A percentile compares a stretch with the other conserved stretches of the same genome.
Conservation (phyloP, 345 rosid species). For the Dimocarpus longan region DNA sequence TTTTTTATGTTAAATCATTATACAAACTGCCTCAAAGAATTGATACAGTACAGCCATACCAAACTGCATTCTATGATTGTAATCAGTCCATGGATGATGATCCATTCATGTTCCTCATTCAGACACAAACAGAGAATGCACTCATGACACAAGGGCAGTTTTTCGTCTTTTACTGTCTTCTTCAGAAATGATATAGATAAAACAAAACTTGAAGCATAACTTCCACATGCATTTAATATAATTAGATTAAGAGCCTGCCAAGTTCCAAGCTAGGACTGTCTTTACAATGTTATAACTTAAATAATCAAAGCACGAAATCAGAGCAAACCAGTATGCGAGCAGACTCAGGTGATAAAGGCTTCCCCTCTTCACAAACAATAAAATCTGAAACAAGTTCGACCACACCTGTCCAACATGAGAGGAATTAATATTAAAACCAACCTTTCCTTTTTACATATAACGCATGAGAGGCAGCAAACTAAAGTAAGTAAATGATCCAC, state of each 20-base stretch:
- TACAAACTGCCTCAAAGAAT: neutral
- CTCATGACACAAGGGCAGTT: neutral
- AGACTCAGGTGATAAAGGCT: slow-evolving; percentile 87
- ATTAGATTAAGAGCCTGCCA: neutral
- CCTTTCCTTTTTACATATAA: neutral
- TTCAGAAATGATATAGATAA: neutral
- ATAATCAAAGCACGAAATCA: neutral
- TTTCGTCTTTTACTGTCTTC: neutral
- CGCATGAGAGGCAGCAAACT: neutral
- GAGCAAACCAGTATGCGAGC: slow-evolving; percentile 78
- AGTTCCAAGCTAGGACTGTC: neutral
- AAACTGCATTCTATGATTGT: neutral
- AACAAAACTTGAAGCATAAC: neutral
- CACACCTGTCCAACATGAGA: slow-evolving; percentile 52
- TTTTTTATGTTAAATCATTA: neutral
- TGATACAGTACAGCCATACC: neutral
- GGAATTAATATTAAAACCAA: slow-evolving; percentile 3
- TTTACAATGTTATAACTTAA: neutral
- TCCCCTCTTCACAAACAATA: slow-evolving; percentile 92
- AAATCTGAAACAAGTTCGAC: slow-evolving; percentile 86
- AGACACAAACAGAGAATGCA: neutral
- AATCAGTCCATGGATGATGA: neutral
- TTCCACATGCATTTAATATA: neutral
- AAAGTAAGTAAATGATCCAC: slow-evolving; percentile 34
- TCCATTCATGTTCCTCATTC: neutral